Evolutionary conservation across 202 grass and related monocot species (phyloP), one percentile per base, ranked within the genome.

Genomic region (Sporobolus alterniflorus): DNA sequence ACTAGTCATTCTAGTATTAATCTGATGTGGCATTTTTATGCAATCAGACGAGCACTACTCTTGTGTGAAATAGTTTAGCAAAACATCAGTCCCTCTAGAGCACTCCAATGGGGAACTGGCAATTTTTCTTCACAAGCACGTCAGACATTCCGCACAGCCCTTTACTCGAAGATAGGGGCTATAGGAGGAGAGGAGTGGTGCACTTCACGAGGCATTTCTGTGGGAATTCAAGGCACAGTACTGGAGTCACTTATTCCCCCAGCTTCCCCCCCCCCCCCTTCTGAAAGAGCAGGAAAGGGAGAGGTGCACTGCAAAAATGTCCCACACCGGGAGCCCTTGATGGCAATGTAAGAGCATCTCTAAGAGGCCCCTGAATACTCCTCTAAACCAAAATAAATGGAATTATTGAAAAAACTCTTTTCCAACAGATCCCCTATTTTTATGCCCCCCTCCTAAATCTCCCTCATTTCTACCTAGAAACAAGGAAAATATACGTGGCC

Each of bases 161-260:
- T 74, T 61, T 67, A 24, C 47, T 49, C 18, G 26, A 56, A 21
- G 68, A 29, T 13, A 31, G n/a, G n/a, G n/a, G n/a, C n/a, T n/a
- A n/a, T n/a, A n/a, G 55, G 64, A 22, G n/a, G n/a, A 41, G 15
- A 43, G 22, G 9, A 73, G 50, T 5, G 54, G 30, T 70, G 64
- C 88, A 74, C 31, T 86, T 82, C 43, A 86, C 68, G 83, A 90
- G 54, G 79, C 68, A 55, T 63, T 80, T 62, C 33, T 79, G 79
- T 36, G 78, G 39, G 43, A 74, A 83, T 90, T 90, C 49, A 90
- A 78, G 72, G 61, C 83, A 28, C 36, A 7, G 57, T 64, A 67
- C 31, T 39, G 63, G 73, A 78, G 74, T 88, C 80, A 73, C 67
- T 73, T 49, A 48, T 57, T 59, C 60, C 61, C 48, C 21, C 25